These are phyloP conservation scores for Skeletonema grethae DNA, from an alignment of 108 stramenopile species.

Conservation along the genomic window DNA sequence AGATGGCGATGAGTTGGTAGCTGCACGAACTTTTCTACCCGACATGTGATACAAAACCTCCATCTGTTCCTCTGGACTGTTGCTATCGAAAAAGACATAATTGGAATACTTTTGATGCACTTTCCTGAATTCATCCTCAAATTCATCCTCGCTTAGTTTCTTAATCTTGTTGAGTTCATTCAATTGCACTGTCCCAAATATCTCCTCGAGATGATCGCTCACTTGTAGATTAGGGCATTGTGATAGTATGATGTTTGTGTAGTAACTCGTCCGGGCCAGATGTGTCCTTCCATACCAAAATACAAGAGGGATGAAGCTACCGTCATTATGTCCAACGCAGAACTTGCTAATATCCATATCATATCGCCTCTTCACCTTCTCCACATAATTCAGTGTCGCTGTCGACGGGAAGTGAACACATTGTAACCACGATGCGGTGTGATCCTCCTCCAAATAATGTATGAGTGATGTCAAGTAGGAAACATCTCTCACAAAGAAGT, in stretches of 20 bases:
- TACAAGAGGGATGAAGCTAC: slow-evolving; percentile 33
- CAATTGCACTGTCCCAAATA: slow-evolving; percentile 37
- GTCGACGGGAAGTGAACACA: slow-evolving; percentile 49
- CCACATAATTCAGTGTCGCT: slow-evolving; percentile 36
- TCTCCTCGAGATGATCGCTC: slow-evolving; percentile 48
- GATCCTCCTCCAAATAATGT: slow-evolving; percentile 5
- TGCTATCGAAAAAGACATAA: slow-evolving; percentile 30
- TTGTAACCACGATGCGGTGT: slow-evolving; percentile 19
- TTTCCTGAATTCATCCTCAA: slow-evolving; percentile 14
- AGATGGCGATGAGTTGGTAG: background rate
- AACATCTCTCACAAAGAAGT: slow-evolving; percentile 43
- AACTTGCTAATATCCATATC: slow-evolving; percentile 20
- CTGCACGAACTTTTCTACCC: slow-evolving; percentile 43
- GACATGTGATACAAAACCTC: slow-evolving; percentile 53
- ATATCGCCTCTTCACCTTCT: slow-evolving; percentile 44
- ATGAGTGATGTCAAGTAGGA: slow-evolving; percentile 14
- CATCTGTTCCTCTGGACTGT: slow-evolving; percentile 13
- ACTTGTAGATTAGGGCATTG: slow-evolving; percentile 9
- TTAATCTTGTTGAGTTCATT: slow-evolving; percentile 17
- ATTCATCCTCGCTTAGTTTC: background rate
- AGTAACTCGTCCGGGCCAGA: slow-evolving; percentile 33
- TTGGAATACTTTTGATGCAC: slow-evolving; percentile 35
- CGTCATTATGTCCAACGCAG: background rate
- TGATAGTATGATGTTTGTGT: slow-evolving; percentile 14
- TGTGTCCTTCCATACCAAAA: slow-evolving; percentile 51